Base-by-base conservation (phyloP, 2,329 filamentous ascomycete species). In the Knufia petricola region DNA sequence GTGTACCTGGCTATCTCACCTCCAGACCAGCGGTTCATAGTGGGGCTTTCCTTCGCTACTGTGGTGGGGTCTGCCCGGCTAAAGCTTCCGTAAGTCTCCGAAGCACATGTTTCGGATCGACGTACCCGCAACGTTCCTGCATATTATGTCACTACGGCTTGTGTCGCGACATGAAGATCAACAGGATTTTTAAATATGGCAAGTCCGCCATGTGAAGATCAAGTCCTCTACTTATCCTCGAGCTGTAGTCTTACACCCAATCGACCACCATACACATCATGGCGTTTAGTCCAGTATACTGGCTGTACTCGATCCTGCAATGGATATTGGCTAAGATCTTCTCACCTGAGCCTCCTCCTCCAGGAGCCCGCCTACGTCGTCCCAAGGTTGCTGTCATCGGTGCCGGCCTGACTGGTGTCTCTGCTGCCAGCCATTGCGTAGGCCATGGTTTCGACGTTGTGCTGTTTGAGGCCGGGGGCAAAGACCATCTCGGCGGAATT, bases 381-480 rank as follows among this genome's bases (percentile, higher is more conserved):
- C 82, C 85, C 12, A 81, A 75, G 51, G 72, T 87, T 49, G 83
- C 82, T 2, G 70, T 86, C 26, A 80, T 87, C 55, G 82, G 83
- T 2, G 79, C 82, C 23, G 82, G 83, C 1, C 72, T 94, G 48
- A 92, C 87, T 3, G 77, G 78, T 32, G 80, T 92, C 2, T 86
- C 85, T 1, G 79, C 85, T 6, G 87, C 87, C 0, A 80, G 85
- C 1, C 87, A 94, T 63, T 88, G 85, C 60, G 79, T 89, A 30
- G 87, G 87, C 1, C 85, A 92, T 77, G 86, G 86, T 38, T 90
- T 90, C 56, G 85, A 92, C 53, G 83, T 87, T 4, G 75, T 77
- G 17, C 77, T 94, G 32, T 94, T 94, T 55, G 87, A 94, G 62
- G 77, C 79, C 6, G 83, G 84, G 1, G 65, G 73, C 3, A 71